A percentile compares a stretch with the other conserved stretches of the same genome.
Evolutionary conservation across 495 filamentous ascomycete genomes (phyloP).

Genomic region (Bombardia bombarda): DNA sequence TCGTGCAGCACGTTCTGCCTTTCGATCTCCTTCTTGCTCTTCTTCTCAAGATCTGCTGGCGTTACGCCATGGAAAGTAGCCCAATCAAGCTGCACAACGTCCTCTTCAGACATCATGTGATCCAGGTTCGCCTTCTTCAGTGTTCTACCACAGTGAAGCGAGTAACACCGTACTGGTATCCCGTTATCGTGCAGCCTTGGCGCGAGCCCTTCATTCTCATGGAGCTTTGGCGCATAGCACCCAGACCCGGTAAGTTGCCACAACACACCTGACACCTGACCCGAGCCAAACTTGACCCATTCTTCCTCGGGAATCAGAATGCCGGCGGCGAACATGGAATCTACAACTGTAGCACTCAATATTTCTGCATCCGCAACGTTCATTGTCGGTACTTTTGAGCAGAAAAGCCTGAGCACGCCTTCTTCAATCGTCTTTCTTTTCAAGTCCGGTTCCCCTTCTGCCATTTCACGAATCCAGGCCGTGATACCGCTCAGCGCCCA

Average conservation of each 20-base stretch:
- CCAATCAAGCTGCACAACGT: constrained; percentile 75
- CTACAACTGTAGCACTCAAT: constrained; percentile 69
- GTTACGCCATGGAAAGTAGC: constrained; percentile 81
- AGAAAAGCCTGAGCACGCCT: constrained; percentile 83
- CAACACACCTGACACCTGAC: constrained; percentile 73
- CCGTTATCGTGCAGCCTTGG: constrained; percentile 30
- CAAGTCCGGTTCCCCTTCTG: constrained; percentile 76
- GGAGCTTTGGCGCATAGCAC: constrained; percentile 80
- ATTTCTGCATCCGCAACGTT: constrained; percentile 95
- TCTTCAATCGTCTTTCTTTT: constrained; percentile 75
- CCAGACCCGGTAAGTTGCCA: constrained; percentile 90
- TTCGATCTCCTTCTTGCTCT: constrained; percentile 79
- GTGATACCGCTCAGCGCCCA: constrained; percentile 91
- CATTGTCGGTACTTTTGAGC: constrained; percentile 96
- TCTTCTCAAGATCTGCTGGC: constrained; percentile 60
- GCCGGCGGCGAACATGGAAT: constrained; percentile 70
- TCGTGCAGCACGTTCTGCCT: constrained; percentile 94
- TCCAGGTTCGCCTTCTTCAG: constrained; percentile 87
- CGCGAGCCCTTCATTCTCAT: constrained; percentile 53
- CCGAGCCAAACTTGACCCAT: constrained; percentile 87
- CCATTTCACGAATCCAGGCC: constrained; percentile 78
- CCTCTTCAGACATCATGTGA: constrained; percentile 56
- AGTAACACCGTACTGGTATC: constrained; percentile 75
- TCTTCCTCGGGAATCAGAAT: constrained; percentile 86
- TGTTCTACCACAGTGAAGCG: constrained; percentile 87